Percentiles rank a stretch among this genome's conserved stretches.
phyloP scores from a whole-genome alignment of 1,139 yeast species.

The Fermentozyma sake region DNA sequence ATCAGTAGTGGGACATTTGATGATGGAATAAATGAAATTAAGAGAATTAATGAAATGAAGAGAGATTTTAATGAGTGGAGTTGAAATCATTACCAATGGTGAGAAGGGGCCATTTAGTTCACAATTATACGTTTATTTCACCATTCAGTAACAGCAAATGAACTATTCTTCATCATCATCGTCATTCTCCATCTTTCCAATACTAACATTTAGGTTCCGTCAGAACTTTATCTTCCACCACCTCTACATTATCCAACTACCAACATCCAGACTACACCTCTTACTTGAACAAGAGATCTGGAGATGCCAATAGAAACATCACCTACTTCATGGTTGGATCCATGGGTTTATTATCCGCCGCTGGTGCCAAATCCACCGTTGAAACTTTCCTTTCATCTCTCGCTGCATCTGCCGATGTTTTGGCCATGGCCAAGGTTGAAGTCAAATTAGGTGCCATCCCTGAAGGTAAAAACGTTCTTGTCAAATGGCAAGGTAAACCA shows the following conservation, averaged over 20 bases:
- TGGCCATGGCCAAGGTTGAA: conserved; percentile 99
- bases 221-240: conserved; percentile 37
- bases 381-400: conserved; percentile 89
- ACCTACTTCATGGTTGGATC: conserved; percentile 98
- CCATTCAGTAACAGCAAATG: not conserved
- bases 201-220: conserved; percentile 16
- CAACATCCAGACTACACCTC: conserved; percentile 90
- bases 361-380: conserved; percentile 97
- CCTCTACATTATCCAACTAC: conserved; percentile 66
- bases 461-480: conserved; percentile 95
- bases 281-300: conserved; percentile 72
- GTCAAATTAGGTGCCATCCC: conserved; percentile 93
- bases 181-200: conserved; percentile 1
- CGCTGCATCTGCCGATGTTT: conserved; percentile 98
- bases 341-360: conserved; percentile 88
- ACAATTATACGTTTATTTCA: not conserved
- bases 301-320: conserved; percentile 74
- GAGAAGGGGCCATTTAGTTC: too few species aligned
- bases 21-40: too few species aligned
- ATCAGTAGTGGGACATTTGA: too few species aligned
- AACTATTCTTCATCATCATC: not conserved
- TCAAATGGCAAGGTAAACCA: conserved; percentile 99
- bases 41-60: not conserved
- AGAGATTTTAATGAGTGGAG: not conserved
- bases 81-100: too few species aligned